Conservation (phyloP, 768 basidiomycete genomes). For the Suillus plorans region DNA sequence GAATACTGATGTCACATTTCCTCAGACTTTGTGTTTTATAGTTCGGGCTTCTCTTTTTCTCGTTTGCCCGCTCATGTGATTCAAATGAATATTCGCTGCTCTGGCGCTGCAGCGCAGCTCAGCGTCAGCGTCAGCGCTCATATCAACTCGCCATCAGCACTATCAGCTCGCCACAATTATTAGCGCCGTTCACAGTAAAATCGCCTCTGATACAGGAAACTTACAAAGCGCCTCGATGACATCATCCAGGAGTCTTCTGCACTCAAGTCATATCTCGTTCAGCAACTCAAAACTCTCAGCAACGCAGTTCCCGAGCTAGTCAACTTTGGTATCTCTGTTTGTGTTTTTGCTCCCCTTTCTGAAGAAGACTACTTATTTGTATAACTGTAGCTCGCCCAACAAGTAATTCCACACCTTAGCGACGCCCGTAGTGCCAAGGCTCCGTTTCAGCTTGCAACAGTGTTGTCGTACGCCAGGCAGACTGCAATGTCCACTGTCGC, state of each 20-base stretch:
- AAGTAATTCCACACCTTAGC: slow-evolving; percentile 81
- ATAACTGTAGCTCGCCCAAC: slow-evolving; percentile 75
- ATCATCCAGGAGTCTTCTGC: slow-evolving; percentile 70
- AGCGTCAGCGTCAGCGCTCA: too few relatives aligned
- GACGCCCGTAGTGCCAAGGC: slow-evolving; percentile 78
- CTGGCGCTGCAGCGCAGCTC: too few relatives aligned
- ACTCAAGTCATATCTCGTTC: slow-evolving; percentile 66
- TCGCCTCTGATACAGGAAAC: too few relatives aligned
- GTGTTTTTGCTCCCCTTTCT: slow-evolving; percentile 19
- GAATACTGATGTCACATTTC: too few relatives aligned
- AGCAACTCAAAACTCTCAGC: slow-evolving; percentile 71
- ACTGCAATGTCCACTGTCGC: slow-evolving; percentile 70
- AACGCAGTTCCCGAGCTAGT: slow-evolving; percentile 77
- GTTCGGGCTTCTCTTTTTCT: too few relatives aligned
- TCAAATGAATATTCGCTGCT: too few relatives aligned
- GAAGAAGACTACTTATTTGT: slow-evolving; percentile 1
- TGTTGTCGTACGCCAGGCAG: slow-evolving; percentile 72
- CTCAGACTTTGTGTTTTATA: too few relatives aligned
- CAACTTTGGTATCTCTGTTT: slow-evolving; percentile 87
- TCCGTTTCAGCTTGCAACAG: slow-evolving; percentile 70
- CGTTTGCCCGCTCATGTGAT: too few relatives aligned
- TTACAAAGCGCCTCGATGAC: slow-evolving; percentile 83
- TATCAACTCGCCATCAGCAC: too few relatives aligned
- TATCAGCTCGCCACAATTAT: too few relatives aligned
- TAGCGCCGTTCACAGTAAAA: too few relatives aligned